Base-by-base conservation (phyloP, 257 asterid species). In the Nicotiana undulata region DNA sequence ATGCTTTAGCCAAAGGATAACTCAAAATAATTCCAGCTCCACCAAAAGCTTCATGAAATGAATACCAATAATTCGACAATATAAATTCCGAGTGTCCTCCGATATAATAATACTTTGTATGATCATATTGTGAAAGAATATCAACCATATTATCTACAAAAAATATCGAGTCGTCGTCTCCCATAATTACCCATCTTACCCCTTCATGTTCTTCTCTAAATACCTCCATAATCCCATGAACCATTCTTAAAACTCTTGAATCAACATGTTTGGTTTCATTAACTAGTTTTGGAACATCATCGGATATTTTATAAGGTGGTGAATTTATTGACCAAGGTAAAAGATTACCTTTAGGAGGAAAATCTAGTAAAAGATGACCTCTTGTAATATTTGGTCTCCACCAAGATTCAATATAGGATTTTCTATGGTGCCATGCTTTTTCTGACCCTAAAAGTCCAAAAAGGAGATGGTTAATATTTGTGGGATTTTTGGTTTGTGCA, bases 11-110 rank as follows among this genome's bases (percentile, higher is more conserved):
- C 58, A 86, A 81, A 17, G 87, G 84, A 56, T 84, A 84, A 60
- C 89, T 86, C 75, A 86, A 32, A 6, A 82, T 76, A 3, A 83
- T 34, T 74, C 89, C 89, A 75, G 82, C 89, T 6, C 87, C 89
- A 11, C 89, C 89, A 77, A 82, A 86, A 6, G 72, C 86, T 79
- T 82, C 84, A 22, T 82, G 12, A 20, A 86, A 86, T 26, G 81
- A 79, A 22, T 18, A 75, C 76, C 53, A 76, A 40, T 70, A 63
- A 74, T 84, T 84, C 9, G 83, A 68, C 72, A 63, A 4, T 3
- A 84, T 76, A 49, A 22, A 76, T 34, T 86, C 89, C 0, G 88
- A 84, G 3, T 81, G 86, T 11, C 77, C 80, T 4, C 89, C 89
- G 0, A 87, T 1, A 40, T 87, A 87, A 44, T 76, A 80, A 5